phyloP scores from a whole-genome alignment of 2,329 filamentous ascomycete genomes.

The Neonectria ditissima region DNA sequence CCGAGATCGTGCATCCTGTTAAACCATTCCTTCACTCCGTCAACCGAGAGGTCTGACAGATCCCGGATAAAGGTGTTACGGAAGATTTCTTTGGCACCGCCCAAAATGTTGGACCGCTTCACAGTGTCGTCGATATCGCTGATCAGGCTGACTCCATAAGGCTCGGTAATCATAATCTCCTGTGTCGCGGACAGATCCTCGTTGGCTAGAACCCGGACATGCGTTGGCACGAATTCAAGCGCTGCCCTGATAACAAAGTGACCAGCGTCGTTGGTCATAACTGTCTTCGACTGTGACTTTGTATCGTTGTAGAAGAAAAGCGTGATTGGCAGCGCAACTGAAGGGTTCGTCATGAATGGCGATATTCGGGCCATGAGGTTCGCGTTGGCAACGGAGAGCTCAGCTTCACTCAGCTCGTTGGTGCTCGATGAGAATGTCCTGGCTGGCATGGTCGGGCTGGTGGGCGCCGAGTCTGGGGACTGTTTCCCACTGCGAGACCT shows the following conservation, averaged over 20 bases:
- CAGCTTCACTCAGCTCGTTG: constrained; percentile 77
- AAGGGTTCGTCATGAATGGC: constrained; percentile 89
- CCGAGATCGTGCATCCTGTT: constrained; percentile 79
- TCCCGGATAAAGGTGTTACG: constrained; percentile 95
- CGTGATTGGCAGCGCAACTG: constrained; percentile 82
- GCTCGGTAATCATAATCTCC: constrained; percentile 80
- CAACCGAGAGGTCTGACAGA: constrained; percentile 81
- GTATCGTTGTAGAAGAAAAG: constrained; percentile 94
- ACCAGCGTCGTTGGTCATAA: constrained; percentile 87
- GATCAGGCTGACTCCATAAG: constrained; percentile 87
- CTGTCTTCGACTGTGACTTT: constrained; percentile 84
- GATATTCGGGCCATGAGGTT: constrained; percentile 89
- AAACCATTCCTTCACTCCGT: constrained; percentile 94
- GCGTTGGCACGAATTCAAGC: constrained; percentile 89
- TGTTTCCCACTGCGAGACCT: constrained; percentile 48
- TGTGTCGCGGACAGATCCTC: constrained; percentile 87
- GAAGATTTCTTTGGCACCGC: constrained; percentile 93
- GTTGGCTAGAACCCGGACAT: constrained; percentile 87
- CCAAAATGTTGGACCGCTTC: constrained; percentile 91
- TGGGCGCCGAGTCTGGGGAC: constrained; percentile 55
- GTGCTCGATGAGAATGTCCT: constrained; percentile 52
- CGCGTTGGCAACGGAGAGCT: constrained; percentile 83
- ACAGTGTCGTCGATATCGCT: constrained; percentile 98
- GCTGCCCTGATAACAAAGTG: constrained; percentile 87
- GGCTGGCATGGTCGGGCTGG: constrained; percentile 57